Evolutionary conservation across 345 rosid genomes (phyloP).

Genomic region (Salix caprea): DNA sequence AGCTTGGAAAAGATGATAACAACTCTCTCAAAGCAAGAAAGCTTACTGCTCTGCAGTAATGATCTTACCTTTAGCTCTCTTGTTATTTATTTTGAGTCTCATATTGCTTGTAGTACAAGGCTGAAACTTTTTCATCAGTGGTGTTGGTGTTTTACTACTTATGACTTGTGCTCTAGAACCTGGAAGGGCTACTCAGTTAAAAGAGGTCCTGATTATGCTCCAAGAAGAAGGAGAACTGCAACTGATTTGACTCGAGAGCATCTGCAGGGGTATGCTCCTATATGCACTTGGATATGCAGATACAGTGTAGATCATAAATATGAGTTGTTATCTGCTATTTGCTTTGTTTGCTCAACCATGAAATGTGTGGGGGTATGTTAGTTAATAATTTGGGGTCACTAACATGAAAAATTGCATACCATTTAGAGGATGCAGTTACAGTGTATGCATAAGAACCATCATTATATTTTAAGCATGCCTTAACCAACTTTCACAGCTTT

Average conservation of each 20-base stretch:
- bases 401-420: background rate
- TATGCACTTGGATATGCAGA: background rate
- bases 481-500: background rate
- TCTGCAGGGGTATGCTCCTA: conserved; percentile 56
- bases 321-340: background rate
- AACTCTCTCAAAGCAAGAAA: conserved; percentile 70
- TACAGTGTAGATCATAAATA: background rate
- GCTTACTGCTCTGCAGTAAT: conserved; percentile 65
- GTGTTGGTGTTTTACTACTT: background rate
- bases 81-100: background rate
- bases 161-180: conserved; percentile 35
- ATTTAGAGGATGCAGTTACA: background rate
- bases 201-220: conserved; percentile 83
- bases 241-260: conserved; percentile 91
- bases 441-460: background rate
- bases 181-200: conserved; percentile 82
- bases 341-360: background rate
- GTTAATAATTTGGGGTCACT: background rate
- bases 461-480: background rate
- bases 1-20: conserved; percentile 49
- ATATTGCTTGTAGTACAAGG: background rate
- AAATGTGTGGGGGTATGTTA: background rate
- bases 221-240: conserved; percentile 61
- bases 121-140: background rate
- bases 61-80: conserved; percentile 11